Evolutionary conservation across 2,329 filamentous ascomycete genomes (phyloP), one percentile per base, ranked within the genome.

Genomic region (Hymenoscyphus occultus): DNA sequence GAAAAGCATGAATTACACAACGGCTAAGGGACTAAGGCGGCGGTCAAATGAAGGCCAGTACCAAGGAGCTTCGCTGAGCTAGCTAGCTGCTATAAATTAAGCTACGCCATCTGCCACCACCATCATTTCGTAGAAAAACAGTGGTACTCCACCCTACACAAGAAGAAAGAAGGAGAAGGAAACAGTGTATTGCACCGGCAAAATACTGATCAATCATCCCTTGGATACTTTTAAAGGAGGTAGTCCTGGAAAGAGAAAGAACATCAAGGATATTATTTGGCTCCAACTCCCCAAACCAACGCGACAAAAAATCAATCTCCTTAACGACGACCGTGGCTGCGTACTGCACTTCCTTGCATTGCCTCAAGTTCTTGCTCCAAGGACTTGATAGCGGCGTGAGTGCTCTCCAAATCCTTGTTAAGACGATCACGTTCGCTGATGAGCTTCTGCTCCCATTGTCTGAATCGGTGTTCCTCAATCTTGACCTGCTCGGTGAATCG

Each of bases 401-500:
- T 98, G 80, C 92, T 91, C 84, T 99, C 95, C 79, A 99, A 87
- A 77, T 99, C 95, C 88, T 99, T 99, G 89, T 99, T 99, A 82
- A 99, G 88, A 74, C 95, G 92, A 80, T 99, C 96, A 80, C 95
- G 90, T 87, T 99, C 95, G 69, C 92, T 89, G 76, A 99, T 99
- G 79, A 99, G 91, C 87, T 98, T 98, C 88, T 99, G 95, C 84
- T 99, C 95, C 95, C 95, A 99, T 82, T 96, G 91, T 80, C 96
- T 89, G 89, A 99, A 99, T 72, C 95, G 89, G 83, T 97, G 93
- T 83, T 99, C 95, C 84, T 99, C 96, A 76, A 99, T 91, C 91
- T 99, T 99, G 84, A 99, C 95, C 81, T 99, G 95, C 84, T 99
- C 95, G 73, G 95, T 99, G 83, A 99, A 99, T 74, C 96, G 89